A percentile compares a stretch with the other conserved stretches of the same genome.
These are phyloP conservation scores for Quercus cerris DNA, from an alignment of 306 rosid species.

Conservation along the genomic window DNA sequence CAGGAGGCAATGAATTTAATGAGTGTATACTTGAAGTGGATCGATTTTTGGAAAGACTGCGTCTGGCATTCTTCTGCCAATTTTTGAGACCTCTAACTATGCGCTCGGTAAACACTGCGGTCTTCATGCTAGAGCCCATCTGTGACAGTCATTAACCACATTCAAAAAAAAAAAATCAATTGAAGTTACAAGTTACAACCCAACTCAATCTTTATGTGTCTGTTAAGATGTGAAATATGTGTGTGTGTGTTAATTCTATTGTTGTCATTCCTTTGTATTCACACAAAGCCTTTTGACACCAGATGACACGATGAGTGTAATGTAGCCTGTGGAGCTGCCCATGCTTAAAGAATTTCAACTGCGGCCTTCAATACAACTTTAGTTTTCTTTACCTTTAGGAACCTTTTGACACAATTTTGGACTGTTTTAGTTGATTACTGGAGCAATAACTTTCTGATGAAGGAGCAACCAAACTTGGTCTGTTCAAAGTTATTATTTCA, in stretches of 20 bases:
- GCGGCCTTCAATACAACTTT: background rate
- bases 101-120: slow-evolving; percentile 44
- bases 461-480: background rate
- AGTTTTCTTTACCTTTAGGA: background rate
- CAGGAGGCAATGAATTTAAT: background rate
- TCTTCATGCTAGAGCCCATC: slow-evolving; percentile 65
- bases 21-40: slow-evolving; percentile 4
- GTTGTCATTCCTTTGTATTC: background rate
- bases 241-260: background rate
- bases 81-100: slow-evolving; percentile 46
- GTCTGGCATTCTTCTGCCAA: slow-evolving; percentile 52
- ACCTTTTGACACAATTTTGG: background rate
- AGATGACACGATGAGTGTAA: background rate
- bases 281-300: background rate
- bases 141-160: slow-evolving; percentile 13
- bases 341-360: background rate
- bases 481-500: background rate
- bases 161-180: background rate
- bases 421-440: background rate
- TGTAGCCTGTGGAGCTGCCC: background rate
- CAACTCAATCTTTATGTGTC: background rate
- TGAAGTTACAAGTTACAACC: background rate
- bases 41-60: slow-evolving; percentile 23
- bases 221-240: too few relatives aligned
- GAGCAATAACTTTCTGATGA: background rate